phyloP scores from a whole-genome alignment of 1,139 yeast species.

The Kazachstania sp. region DNA sequence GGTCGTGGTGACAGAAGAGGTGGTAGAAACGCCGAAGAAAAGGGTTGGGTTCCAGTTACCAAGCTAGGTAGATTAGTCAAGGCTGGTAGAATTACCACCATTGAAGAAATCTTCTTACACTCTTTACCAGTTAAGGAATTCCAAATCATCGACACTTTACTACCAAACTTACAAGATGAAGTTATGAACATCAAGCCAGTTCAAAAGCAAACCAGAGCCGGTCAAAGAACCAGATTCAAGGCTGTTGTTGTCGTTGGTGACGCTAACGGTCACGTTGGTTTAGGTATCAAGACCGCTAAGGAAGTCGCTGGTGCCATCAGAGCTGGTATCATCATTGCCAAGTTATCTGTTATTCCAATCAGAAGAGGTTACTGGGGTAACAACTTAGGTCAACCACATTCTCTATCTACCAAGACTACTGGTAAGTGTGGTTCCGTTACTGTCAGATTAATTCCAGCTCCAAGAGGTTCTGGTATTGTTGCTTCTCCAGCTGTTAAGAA shows the following conservation, averaged over 20 bases:
- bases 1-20: conserved; percentile 52
- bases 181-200: conserved; percentile 99
- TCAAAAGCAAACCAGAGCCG: conserved; percentile 99
- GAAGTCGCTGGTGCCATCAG: conserved; percentile 99
- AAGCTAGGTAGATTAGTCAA: conserved; percentile 99
- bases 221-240: conserved; percentile 99
- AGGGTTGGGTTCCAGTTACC: conserved; percentile 99
- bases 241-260: conserved; percentile 99
- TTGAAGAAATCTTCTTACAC: conserved; percentile 99
- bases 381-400: conserved; percentile 99
- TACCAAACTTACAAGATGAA: conserved; percentile 95
- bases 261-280: conserved; percentile 99
- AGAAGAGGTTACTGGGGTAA: conserved; percentile 99
- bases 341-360: conserved; percentile 97
- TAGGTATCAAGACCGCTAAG: conserved; percentile 99
- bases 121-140: conserved; percentile 98
- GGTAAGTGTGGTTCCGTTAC: conserved; percentile 99
- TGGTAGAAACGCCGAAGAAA: conserved; percentile 84
- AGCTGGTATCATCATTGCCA: conserved; percentile 99
- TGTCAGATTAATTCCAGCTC: conserved; percentile 99
- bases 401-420: conserved; percentile 94
- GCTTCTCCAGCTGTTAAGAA: conserved; percentile 99
- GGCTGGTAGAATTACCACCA: conserved; percentile 94
- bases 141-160: conserved; percentile 95
- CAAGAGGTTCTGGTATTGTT: conserved; percentile 99